Percentiles rank a stretch among this genome's conserved stretches.
These are phyloP conservation scores for Pulveroboletus sp. DNA, from an alignment of 768 basidiomycete genomes.

Conservation along the genomic window DNA sequence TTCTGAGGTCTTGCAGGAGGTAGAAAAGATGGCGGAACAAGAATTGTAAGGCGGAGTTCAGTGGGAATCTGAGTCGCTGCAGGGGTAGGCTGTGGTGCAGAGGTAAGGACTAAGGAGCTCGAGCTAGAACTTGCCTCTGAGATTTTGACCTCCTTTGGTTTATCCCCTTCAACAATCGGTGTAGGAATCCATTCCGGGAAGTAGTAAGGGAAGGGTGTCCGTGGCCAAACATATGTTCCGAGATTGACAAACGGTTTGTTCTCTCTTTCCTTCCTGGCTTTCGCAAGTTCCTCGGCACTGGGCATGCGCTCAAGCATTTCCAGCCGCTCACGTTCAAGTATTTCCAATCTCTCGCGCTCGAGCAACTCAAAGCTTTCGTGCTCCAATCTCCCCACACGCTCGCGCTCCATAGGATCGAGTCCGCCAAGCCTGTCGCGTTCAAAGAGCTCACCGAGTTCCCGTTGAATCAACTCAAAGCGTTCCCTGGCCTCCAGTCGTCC, in stretches of 20 bases:
- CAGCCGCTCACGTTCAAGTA: conserved; percentile 29
- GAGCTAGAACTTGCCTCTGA: conserved; percentile 24
- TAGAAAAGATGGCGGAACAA: conserved; percentile 56
- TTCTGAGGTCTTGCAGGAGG: conserved; percentile 49
- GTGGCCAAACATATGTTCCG: conserved; percentile 29
- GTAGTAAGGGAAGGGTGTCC: conserved; percentile 31
- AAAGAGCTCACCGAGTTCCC: conserved; percentile 29
- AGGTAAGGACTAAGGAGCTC: conserved; percentile 22
- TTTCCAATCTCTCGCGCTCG: conserved; percentile 28
- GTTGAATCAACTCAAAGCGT: conserved; percentile 30
- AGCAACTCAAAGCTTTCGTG: conserved; percentile 28
- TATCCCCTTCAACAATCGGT: conserved; percentile 23
- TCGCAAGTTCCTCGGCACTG: conserved; percentile 30
- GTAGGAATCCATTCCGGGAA: conserved; percentile 32
- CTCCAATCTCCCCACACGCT: conserved; percentile 25
- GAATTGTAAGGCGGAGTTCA: conserved; percentile 41
- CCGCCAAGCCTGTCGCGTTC: conserved; percentile 29
- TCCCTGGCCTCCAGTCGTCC: conserved; percentile 24
- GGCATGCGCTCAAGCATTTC: conserved; percentile 31
- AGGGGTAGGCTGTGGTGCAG: conserved; percentile 5
- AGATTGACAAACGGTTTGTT: conserved; percentile 28
- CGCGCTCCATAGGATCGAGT: conserved; percentile 27
- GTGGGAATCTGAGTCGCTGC: conserved; percentile 20
- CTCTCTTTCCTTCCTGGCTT: conserved; percentile 27
- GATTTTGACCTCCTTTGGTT: conserved; percentile 15